Evolutionary conservation across 495 filamentous ascomycete genomes (phyloP).

Genomic region (Neurospora sp.): DNA sequence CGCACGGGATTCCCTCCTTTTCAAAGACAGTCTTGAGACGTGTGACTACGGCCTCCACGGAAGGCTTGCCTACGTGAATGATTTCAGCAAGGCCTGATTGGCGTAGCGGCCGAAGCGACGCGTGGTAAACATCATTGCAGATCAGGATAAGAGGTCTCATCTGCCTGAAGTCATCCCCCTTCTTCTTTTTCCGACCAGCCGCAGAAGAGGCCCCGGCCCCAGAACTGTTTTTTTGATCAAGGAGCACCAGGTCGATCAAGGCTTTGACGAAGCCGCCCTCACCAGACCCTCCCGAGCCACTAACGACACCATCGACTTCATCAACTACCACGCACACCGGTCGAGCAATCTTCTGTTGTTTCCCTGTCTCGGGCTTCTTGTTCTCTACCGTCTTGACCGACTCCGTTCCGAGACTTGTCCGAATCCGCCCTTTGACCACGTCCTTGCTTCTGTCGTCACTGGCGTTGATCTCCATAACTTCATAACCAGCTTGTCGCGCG

Average conservation of each 20-base stretch:
- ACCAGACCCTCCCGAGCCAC: constrained; percentile 57
- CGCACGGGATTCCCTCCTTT: constrained; percentile 74
- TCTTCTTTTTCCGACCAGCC: constrained; percentile 35
- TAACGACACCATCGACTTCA: constrained; percentile 89
- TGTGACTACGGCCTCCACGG: constrained; percentile 73
- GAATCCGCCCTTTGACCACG: constrained; percentile 82
- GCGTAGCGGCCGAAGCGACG: constrained; percentile 73
- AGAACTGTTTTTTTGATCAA: constrained; percentile 72
- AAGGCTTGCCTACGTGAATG: constrained; percentile 83
- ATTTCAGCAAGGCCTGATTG: constrained; percentile 76
- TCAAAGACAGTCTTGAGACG: constrained; percentile 75
- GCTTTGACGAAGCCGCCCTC: constrained; percentile 91
- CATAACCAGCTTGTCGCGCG: constrained; percentile 88
- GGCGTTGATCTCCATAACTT: constrained; percentile 83
- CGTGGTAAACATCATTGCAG: constrained; percentile 96
- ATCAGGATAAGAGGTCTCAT: constrained; percentile 84
- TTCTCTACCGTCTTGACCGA: constrained; percentile 75
- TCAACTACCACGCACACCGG: constrained; percentile 92
- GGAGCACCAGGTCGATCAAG: constrained; percentile 73
- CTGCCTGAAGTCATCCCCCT: constrained; percentile 73
- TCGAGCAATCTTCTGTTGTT: constrained; percentile 62
- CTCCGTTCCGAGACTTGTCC: constrained; percentile 81
- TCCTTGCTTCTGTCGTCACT: constrained; percentile 66
- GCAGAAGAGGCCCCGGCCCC: constrained; percentile 25
- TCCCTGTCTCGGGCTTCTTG: constrained; percentile 43